A percentile compares a stretch with the other conserved stretches of the same genome.
These are phyloP conservation scores for Volvariella surrecta DNA, from an alignment of 1,284 basidiomycete genomes.

Conservation along the genomic window DNA sequence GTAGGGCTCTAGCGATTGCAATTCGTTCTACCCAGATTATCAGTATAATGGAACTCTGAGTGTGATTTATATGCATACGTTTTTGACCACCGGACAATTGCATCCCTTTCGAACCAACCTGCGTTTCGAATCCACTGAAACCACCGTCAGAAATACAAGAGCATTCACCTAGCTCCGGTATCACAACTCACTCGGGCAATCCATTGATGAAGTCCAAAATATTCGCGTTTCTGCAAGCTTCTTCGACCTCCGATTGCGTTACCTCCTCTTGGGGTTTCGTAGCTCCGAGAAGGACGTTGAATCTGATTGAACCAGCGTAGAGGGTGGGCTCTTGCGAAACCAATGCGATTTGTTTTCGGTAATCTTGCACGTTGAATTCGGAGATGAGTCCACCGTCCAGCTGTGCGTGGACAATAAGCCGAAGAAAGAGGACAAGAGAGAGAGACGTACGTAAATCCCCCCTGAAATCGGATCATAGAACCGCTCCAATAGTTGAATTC, in stretches of 20 bases:
- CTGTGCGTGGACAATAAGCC: slow-evolving; percentile 18
- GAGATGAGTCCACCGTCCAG: slow-evolving; percentile 78
- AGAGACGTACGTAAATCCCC: slow-evolving; percentile 45
- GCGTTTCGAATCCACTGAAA: slow-evolving; percentile 78
- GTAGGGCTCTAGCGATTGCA: slow-evolving; percentile 92
- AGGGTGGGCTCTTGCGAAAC: slow-evolving; percentile 90
- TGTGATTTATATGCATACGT: slow-evolving; percentile 37
- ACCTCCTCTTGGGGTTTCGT: slow-evolving; percentile 75
- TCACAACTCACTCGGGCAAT: slow-evolving; percentile 63
- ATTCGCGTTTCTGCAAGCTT: slow-evolving; percentile 81
- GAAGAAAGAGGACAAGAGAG: neutral
- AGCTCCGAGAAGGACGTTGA: slow-evolving; percentile 86
- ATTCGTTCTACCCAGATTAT: slow-evolving; percentile 63
- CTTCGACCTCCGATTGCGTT: slow-evolving; percentile 81
- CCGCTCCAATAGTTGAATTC: slow-evolving; percentile 81
- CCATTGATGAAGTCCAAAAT: slow-evolving; percentile 87
- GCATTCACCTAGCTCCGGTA: too few relatives aligned
- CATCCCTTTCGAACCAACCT: slow-evolving; percentile 90
- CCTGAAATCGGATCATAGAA: slow-evolving; percentile 84
- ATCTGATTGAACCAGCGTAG: slow-evolving; percentile 81
- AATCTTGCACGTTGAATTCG: slow-evolving; percentile 76
- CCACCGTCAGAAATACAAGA: too few relatives aligned
- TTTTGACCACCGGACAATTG: slow-evolving; percentile 93
- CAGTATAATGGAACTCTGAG: neutral
- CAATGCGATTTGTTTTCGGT: slow-evolving; percentile 76